phyloP scores from a whole-genome alignment of 2,329 filamentous ascomycete species.

The Dothidotthia symphoricarpi region DNA sequence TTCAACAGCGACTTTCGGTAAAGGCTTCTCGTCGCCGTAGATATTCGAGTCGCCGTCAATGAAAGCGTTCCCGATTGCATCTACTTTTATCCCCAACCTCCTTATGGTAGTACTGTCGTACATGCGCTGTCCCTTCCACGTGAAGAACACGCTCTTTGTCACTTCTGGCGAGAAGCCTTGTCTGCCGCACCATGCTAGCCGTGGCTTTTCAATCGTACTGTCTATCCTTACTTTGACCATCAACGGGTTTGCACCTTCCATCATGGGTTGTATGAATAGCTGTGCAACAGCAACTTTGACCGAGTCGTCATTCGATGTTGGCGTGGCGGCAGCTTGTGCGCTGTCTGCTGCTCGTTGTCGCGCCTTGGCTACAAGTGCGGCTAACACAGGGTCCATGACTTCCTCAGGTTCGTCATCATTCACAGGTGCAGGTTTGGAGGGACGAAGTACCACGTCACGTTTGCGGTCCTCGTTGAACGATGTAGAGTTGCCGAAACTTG shows the following conservation, averaged over 20 bases:
- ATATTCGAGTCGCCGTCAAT: slow-evolving; percentile 47
- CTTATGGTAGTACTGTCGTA: slow-evolving; percentile 68
- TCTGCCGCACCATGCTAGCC: slow-evolving; percentile 65
- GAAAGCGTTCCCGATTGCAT: slow-evolving; percentile 41
- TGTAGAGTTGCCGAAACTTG: background rate
- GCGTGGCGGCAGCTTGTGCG: slow-evolving; percentile 6
- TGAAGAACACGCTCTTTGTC: slow-evolving; percentile 65
- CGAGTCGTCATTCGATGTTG: slow-evolving; percentile 5
- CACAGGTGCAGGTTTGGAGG: slow-evolving; percentile 8
- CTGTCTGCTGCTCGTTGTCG: slow-evolving; percentile 24
- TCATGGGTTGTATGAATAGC: slow-evolving; percentile 66
- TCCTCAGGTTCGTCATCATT: slow-evolving; percentile 31
- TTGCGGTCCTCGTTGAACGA: background rate
- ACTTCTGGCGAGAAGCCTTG: slow-evolving; percentile 56
- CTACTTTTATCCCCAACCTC: slow-evolving; percentile 50
- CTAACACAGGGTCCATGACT: slow-evolving; percentile 28
- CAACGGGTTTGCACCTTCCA: slow-evolving; percentile 60
- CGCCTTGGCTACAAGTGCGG: slow-evolving; percentile 29
- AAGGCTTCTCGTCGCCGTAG: slow-evolving; percentile 46
- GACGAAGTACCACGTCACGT: slow-evolving; percentile 7
- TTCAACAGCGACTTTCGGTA: slow-evolving; percentile 66
- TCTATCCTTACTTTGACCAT: slow-evolving; percentile 66
- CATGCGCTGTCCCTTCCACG: slow-evolving; percentile 70
- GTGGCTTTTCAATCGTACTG: slow-evolving; percentile 66
- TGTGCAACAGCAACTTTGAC: slow-evolving; percentile 47